Base-by-base conservation (phyloP, 129 eudicot genomes). In the Pittosporum tobira region DNA sequence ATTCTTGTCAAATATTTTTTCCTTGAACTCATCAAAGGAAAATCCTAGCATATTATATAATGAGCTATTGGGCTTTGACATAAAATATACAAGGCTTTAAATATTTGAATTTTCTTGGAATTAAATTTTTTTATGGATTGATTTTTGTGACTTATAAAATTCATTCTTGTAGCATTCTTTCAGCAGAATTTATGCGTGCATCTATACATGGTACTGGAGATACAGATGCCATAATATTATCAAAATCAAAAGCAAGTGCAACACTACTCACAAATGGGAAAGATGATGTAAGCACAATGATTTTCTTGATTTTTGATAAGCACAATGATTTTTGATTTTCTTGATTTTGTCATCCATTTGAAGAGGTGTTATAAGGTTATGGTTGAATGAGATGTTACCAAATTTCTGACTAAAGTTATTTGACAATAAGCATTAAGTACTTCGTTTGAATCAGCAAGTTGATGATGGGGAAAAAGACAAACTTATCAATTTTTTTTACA, bases 151-250 rank as follows among this genome's bases (percentile, higher is more conserved):
- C 99, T 72, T 65, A 65, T 55, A 64, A 62, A 63, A 73, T 93
- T 72, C 75, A 79, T 77, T 78, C 76, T 68, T 93, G 96, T 93
- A 93, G 99, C 94, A 84, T 93, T 87, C 99, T 93, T 87, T 84
- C 96, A 72, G 88, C 94, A 77, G 99, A 93, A 77, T 93, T 93
- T 84, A 72, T 93, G 83, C 96, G 77, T 70, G 83, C 77, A 74
- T 78, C 94, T 61, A 60, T 75, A 51, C 91, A 64, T 65, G 94
- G 75, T 67, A 66, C 85, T 68, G 91, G 84, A 30, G 69, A 74
- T 59, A 57, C 59, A 66, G 96, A 84, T 81, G 74, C 51, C 23
- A 52, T 73, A 61, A 72, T 78, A 38, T 38, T 79, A 51, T 74
- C 75, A 11, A 65, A 46, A 51, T 69, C 79, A 61, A 86, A 74